These are phyloP conservation scores for Lentinula detonsa DNA, from an alignment of 768 basidiomycete species.

Conservation along the genomic window DNA sequence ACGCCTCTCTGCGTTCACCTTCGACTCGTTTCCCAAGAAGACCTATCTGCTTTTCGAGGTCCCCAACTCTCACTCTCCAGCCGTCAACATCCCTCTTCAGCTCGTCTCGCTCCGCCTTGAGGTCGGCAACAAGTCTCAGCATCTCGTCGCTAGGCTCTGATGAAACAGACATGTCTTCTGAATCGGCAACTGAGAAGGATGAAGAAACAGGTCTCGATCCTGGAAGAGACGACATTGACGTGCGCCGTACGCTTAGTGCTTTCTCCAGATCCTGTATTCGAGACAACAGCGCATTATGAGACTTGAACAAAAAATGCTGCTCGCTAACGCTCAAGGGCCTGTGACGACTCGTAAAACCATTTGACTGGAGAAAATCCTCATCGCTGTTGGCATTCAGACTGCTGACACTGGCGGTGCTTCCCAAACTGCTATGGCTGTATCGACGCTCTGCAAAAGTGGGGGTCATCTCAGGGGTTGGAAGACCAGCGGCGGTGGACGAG, in stretches of 20 bases:
- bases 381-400: constrained; percentile 21
- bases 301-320: constrained; percentile 82
- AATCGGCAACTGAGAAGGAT: constrained; percentile 37
- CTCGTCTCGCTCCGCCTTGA: constrained; percentile 87
- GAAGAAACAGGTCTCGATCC: constrained; percentile 33
- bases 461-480: constrained; percentile 74
- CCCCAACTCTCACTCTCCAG: constrained; percentile 73
- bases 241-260: constrained; percentile 43
- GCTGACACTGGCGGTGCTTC: constrained; percentile 17
- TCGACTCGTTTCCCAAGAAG: constrained; percentile 67
- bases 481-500: constrained; percentile 33
- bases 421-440: constrained; percentile 19
- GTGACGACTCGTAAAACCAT: constrained; percentile 17
- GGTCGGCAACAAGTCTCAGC: constrained; percentile 65
- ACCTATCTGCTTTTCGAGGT: constrained; percentile 65
- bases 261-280: constrained; percentile 80
- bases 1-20: constrained; percentile 74
- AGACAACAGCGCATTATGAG: constrained; percentile 75
- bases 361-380: constrained; percentile 35
- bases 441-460: constrained; percentile 47
- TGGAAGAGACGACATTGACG: constrained; percentile 25
- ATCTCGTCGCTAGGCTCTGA: constrained; percentile 71
- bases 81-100: constrained; percentile 84
- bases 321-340: constrained; percentile 65
- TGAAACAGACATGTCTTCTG: constrained; percentile 31